phyloP scores from a whole-genome alignment of 805 yeast species.

The Spencermartinsiella europaea region DNA sequence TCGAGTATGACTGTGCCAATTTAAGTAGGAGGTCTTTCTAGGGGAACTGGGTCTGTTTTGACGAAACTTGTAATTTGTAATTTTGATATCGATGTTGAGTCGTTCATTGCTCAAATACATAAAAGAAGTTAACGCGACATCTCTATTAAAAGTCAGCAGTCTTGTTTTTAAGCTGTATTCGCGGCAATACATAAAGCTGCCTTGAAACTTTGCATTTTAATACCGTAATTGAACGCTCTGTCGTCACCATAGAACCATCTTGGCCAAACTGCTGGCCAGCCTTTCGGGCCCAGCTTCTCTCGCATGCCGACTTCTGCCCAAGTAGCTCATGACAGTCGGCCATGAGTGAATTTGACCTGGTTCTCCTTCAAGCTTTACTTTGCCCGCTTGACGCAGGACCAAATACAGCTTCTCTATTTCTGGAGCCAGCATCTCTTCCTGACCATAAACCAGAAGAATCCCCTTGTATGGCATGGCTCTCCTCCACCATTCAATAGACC shows the following conservation, averaged over 20 bases:
- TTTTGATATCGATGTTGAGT: too few species aligned
- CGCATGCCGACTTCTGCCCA: constrained; percentile 40
- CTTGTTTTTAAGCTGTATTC: too few species aligned
- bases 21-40: too few species aligned
- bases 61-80: too few species aligned
- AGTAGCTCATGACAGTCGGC: constrained; percentile 40
- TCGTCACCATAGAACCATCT: constrained; percentile 43
- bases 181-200: too few species aligned
- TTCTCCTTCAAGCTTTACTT: constrained; percentile 32
- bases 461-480: constrained; percentile 41
- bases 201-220: too few species aligned
- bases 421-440: constrained; percentile 36
- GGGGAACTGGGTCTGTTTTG: too few species aligned
- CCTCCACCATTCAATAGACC: constrained; percentile 36
- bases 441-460: constrained; percentile 39
- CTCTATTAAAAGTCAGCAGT: too few species aligned
- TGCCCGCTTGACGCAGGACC: constrained; percentile 26
- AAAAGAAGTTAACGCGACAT: too few species aligned
- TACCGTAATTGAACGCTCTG: too few species aligned
- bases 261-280: constrained; percentile 37
- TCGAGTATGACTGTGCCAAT: too few species aligned
- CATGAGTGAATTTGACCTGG: constrained; percentile 42
- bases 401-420: constrained; percentile 36
- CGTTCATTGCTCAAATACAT: too few species aligned
- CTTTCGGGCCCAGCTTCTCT: constrained; percentile 40